These are phyloP conservation scores for Xylariaceae sp. DNA, from an alignment of 2,329 filamentous ascomycete genomes.

Conservation along the genomic window DNA sequence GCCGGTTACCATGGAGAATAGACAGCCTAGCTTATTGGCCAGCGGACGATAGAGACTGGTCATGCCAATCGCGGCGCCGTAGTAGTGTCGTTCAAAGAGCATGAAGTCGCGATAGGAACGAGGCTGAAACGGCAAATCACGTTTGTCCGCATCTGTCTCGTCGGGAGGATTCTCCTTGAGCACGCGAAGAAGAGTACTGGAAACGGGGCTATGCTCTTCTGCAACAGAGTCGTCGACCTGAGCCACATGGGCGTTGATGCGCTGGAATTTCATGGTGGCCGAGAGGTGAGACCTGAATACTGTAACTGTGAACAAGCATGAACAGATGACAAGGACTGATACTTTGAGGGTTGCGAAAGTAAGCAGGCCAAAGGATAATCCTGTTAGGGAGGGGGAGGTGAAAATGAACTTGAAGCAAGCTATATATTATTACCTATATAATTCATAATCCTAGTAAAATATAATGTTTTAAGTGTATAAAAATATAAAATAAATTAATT, in stretches of 20 bases:
- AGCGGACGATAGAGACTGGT: constrained; percentile 30
- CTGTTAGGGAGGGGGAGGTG: too few species aligned
- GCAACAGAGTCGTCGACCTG: neutral
- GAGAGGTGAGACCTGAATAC: too few species aligned
- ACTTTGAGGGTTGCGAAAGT: too few species aligned
- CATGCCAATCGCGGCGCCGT: constrained; percentile 34
- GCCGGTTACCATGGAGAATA: constrained; percentile 29
- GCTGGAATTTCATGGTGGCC: constrained; percentile 35
- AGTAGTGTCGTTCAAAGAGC: constrained; percentile 40
- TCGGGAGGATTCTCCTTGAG: constrained; percentile 35
- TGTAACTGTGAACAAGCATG: too few species aligned
- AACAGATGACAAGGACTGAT: too few species aligned
- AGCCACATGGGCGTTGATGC: constrained; percentile 27
- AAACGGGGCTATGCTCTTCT: neutral
- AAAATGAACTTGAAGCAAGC: too few species aligned
- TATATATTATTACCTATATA: too few species aligned
- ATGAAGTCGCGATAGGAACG: constrained; percentile 41
- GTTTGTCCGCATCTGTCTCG: constrained; percentile 27
- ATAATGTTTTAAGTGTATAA: too few species aligned
- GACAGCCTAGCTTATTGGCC: constrained; percentile 15
- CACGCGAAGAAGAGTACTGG: constrained; percentile 22
- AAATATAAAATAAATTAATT: too few species aligned
- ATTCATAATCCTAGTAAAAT: too few species aligned
- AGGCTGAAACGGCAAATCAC: constrained; percentile 37
- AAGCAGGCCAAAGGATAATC: too few species aligned